Base-by-base conservation (phyloP, 495 filamentous ascomycete genomes). In the Hamigera avellanea region DNA sequence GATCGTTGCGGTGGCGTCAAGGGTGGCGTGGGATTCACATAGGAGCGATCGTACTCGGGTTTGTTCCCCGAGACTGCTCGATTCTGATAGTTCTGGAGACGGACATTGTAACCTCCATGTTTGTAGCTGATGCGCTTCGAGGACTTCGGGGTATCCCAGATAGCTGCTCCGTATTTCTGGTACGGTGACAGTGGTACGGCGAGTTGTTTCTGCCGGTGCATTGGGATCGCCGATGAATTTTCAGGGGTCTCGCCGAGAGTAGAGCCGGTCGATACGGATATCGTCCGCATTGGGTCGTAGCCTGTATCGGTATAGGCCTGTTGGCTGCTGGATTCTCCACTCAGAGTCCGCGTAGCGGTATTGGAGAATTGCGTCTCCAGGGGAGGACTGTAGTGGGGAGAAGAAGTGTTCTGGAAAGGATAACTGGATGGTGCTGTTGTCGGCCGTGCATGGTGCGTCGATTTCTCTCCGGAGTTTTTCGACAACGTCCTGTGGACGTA, bases 151-250 rank as follows among this genome's bases (percentile, higher is more conserved):
- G 56, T 43, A 8, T 66, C 64, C 60, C 58, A 63, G 35, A 54
- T 53, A 1, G 57, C 42, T 0, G 62, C 23, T 2, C 59, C 60
- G 28, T 61, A 52, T 32, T 55, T 55, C 32, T 64, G 64, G 23
- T 64, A 64, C 2, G 57, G 40, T 0, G 55, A 49, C 8, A 59
- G 36, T 1, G 58, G 60, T 1, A 63, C 56, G 1, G 60, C 59
- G 1, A 52, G 53, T 15, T 55, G 50, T 34, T 58, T 57, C 8
- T 43, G 49, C 0, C 45, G 44, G 33, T 19, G 23, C 30, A 21
- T 36, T 13, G 21, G 33, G 29, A 18, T 33, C 21, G 8, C 5
- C 37, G 25, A 7, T 21, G n/a, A 23, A 14, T 13, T 21, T 25
- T 27, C 26, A 23, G 36, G 14, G 29, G 33, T 21, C 13, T 41